Conservation (phyloP, 2,329 filamentous ascomycete genomes). For the Geoglossum cookeanum region DNA sequence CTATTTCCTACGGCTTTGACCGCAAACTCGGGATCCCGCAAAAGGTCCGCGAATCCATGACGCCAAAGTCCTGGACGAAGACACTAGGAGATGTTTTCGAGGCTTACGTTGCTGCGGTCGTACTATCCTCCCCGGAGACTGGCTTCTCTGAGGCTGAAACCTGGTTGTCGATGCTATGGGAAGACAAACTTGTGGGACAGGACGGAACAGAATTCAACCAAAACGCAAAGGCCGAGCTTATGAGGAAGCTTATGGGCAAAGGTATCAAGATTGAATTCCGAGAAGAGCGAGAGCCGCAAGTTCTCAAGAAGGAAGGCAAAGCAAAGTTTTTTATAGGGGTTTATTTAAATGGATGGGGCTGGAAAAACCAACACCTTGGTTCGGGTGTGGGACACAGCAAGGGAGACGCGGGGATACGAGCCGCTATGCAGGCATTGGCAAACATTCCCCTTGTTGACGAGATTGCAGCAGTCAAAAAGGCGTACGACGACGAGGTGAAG, state of each 20-base stretch:
- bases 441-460: constrained; percentile 22
- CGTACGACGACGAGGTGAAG: not conserved
- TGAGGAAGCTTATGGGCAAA: constrained; percentile 32
- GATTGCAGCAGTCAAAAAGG: constrained; percentile 19
- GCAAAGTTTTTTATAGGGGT: constrained; percentile 24
- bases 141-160: constrained; percentile 42
- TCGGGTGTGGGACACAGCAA: constrained; percentile 26
- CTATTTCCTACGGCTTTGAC: constrained; percentile 51
- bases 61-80: constrained; percentile 41
- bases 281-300: constrained; percentile 19
- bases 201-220: constrained; percentile 10
- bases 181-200: constrained; percentile 37
- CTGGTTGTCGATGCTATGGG: constrained; percentile 66
- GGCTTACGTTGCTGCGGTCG: constrained; percentile 65
- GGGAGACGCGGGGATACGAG: constrained; percentile 24
- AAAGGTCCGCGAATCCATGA: constrained; percentile 6
- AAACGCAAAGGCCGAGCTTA: constrained; percentile 34
- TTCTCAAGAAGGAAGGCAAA: constrained; percentile 19
- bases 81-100: constrained; percentile 78
- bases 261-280: constrained; percentile 42
- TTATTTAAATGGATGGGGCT: constrained; percentile 29
- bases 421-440: constrained; percentile 22
- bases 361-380: constrained; percentile 23
- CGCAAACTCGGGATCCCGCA: constrained; percentile 31
- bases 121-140: constrained; percentile 43